Evolutionary conservation across 257 asterid species (phyloP).

Genomic region (Phtheirospermum japonicum): DNA sequence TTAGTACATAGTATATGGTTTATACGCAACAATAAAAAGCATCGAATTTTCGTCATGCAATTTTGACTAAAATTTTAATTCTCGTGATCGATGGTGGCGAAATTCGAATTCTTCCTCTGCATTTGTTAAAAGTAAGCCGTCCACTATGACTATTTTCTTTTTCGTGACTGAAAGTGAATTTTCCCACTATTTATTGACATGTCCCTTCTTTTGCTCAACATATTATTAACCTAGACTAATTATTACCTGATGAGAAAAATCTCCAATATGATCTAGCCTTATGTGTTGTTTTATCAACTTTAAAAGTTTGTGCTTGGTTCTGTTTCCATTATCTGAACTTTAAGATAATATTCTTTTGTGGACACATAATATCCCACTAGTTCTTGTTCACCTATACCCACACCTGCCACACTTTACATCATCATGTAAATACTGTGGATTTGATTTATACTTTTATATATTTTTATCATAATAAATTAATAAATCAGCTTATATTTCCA

Average conservation of each 20-base stretch:
- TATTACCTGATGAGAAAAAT: slow-evolving; percentile 11
- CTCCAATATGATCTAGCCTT: not conserved
- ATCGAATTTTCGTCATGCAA: no score
- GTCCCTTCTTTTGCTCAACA: not conserved
- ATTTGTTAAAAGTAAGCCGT: slow-evolving; percentile 16
- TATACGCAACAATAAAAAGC: no score
- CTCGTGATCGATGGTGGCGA: not conserved
- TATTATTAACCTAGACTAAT: not conserved
- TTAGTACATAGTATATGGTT: no score
- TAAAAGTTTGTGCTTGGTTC: slow-evolving; percentile 14
- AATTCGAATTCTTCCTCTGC: not conserved
- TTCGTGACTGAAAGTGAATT: no score
- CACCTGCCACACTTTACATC: slow-evolving; percentile 1
- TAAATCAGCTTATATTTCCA: no score
- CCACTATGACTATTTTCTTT: not conserved
- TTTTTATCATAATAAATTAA: not conserved
- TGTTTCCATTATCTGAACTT: slow-evolving; percentile 1
- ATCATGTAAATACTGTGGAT: not conserved
- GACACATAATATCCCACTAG: not conserved
- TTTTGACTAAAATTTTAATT: no score
- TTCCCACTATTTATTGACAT: not conserved
- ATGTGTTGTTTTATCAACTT: slow-evolving; percentile 5
- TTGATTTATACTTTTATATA: no score
- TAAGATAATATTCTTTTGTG: not conserved
- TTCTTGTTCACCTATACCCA: not conserved